These are phyloP conservation scores for Paramyrothecium sp. DNA, from an alignment of 2,329 filamentous ascomycete species.

Conservation along the genomic window DNA sequence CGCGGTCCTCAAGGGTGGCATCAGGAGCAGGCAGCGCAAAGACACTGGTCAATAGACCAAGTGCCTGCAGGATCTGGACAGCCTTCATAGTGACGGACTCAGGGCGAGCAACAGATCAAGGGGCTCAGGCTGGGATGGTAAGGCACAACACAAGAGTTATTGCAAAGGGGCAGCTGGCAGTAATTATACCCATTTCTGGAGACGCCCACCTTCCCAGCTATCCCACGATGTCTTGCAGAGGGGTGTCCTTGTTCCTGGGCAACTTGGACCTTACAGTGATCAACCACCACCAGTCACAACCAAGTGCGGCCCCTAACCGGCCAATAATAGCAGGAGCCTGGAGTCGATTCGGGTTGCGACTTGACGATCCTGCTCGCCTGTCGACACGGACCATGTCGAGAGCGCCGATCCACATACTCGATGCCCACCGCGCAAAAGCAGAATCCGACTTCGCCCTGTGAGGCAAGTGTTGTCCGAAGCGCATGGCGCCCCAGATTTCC, in stretches of 20 bases:
- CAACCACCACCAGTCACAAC: not conserved
- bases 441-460: not conserved
- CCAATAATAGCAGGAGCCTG: not conserved
- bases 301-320: not conserved
- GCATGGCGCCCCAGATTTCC: not conserved
- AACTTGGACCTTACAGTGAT: not conserved
- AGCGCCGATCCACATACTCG: not conserved
- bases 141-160: not conserved
- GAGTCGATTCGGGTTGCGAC: not conserved
- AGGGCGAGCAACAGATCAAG: not conserved
- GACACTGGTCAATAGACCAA: not conserved
- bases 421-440: not conserved
- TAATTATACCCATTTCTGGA: not conserved
- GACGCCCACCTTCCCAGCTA: not conserved
- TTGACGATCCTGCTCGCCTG: not conserved
- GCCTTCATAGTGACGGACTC: not conserved
- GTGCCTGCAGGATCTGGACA: not conserved
- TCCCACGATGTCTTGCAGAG: not conserved
- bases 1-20: conserved; percentile 38
- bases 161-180: not conserved
- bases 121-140: not conserved
- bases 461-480: not conserved
- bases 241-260: not conserved
- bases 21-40: conserved; percentile 12
- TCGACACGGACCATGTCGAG: not conserved